Evolutionary conservation across 139 green algal species (phyloP).

Genomic region (Chlorella sorokiniana): DNA sequence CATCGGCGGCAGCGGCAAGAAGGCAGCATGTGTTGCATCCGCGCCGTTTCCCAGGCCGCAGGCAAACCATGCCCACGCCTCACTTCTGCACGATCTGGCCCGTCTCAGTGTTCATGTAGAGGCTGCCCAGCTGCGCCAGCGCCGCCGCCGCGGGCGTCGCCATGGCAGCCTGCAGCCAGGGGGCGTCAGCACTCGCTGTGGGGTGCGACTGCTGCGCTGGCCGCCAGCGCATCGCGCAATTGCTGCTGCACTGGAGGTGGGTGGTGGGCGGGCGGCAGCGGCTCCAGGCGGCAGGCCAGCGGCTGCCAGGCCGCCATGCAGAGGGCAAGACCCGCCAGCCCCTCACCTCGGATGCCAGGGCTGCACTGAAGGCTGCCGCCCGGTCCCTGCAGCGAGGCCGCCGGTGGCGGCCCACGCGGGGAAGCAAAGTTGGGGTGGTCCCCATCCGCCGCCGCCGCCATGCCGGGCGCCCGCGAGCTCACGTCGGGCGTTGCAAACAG

Average conservation of each 20-base stretch:
- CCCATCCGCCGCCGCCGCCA: neutral
- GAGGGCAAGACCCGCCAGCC: neutral
- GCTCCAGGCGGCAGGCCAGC: too few species aligned
- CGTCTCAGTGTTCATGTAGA: conserved; percentile 36
- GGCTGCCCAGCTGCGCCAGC: conserved; percentile 9
- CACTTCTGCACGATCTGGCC: conserved; percentile 36
- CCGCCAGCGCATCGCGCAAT: too few species aligned
- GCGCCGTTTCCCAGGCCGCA: neutral
- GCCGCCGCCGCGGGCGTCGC: conserved; percentile 3
- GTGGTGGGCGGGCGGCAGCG: neutral
- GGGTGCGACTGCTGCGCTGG: neutral
- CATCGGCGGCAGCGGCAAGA: too few species aligned
- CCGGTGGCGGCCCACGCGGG: neutral
- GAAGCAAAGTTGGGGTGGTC: conserved; percentile 23
- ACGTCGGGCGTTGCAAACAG: conserved; percentile 1
- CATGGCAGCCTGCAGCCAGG: neutral
- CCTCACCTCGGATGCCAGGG: conserved; percentile 12
- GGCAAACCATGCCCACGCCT: neutral
- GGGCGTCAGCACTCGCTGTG: neutral
- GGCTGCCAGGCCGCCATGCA: neutral
- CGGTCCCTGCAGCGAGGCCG: neutral
- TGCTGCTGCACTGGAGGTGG: neutral
- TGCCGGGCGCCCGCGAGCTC: neutral
- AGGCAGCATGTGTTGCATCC: too few species aligned
- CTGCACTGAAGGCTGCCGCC: conserved; percentile 5